Evolutionary conservation across 2,329 filamentous ascomycete species (phyloP).

Genomic region (Paraphoma sp.): DNA sequence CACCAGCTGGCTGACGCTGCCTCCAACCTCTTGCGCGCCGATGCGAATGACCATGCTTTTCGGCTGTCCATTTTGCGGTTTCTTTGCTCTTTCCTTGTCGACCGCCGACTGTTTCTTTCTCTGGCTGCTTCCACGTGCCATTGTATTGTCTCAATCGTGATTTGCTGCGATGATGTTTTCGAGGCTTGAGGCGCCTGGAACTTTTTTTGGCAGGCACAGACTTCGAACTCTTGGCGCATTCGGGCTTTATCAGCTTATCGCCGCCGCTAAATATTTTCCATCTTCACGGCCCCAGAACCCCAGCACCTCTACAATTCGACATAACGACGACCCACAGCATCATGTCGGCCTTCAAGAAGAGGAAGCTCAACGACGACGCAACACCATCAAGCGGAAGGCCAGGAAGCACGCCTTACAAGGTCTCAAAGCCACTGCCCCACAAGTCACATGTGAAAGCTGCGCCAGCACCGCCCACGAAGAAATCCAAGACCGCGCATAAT

Average conservation of each 20-base stretch:
- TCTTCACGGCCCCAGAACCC: background rate
- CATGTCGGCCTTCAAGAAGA: slow-evolving; percentile 53
- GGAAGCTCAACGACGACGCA: slow-evolving; percentile 44
- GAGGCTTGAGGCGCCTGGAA: slow-evolving; percentile 4
- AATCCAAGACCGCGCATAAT: background rate
- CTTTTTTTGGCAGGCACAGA: slow-evolving; percentile 14
- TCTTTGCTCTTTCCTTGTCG: slow-evolving; percentile 55
- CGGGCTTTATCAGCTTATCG: slow-evolving; percentile 26
- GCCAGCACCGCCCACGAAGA: background rate
- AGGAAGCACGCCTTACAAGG: slow-evolving; percentile 23
- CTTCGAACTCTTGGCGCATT: slow-evolving; percentile 28
- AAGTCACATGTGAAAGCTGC: slow-evolving; percentile 15
- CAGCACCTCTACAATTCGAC: background rate
- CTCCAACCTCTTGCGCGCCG: slow-evolving; percentile 90
- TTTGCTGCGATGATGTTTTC: slow-evolving; percentile 1
- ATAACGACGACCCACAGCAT: slow-evolving; percentile 10
- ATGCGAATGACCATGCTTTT: slow-evolving; percentile 99
- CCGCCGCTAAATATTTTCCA: slow-evolving; percentile 19
- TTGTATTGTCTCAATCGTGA: slow-evolving; percentile 18
- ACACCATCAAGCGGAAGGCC: slow-evolving; percentile 6
- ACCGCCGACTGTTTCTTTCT: slow-evolving; percentile 43
- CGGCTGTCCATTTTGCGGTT: slow-evolving; percentile 71
- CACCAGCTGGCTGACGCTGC: slow-evolving; percentile 88
- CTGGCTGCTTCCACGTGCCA: slow-evolving; percentile 40
- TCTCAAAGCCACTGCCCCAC: slow-evolving; percentile 20